Evolutionary conservation across 352 stramenopile genomes (phyloP).

Genomic region (Pythium rhizo-oryzae): DNA sequence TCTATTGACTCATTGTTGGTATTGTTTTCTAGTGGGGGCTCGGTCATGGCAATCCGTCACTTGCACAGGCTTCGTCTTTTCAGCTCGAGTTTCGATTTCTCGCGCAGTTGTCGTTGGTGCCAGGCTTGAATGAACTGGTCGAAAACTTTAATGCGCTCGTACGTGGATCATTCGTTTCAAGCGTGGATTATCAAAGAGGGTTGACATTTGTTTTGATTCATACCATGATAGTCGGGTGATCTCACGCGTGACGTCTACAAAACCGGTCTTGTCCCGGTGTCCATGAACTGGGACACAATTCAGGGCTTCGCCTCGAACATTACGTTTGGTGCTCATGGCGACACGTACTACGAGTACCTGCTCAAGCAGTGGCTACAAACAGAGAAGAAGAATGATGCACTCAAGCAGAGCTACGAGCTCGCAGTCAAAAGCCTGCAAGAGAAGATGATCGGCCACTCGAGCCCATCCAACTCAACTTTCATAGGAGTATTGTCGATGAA

Average conservation of each 20-base stretch:
- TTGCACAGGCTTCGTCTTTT: slow-evolving; percentile 61
- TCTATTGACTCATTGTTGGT: not conserved
- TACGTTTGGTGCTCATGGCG: slow-evolving; percentile 59
- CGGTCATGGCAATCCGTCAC: slow-evolving; percentile 23
- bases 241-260: slow-evolving; percentile 25
- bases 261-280: slow-evolving; percentile 34
- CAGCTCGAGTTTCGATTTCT: slow-evolving; percentile 74
- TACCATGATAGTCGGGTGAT: slow-evolving; percentile 3
- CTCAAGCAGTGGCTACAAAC: slow-evolving; percentile 75
- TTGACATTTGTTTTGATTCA: not conserved
- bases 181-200: no score
- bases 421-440: slow-evolving; percentile 54
- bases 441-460: slow-evolving; percentile 42
- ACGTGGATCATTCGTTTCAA: not conserved
- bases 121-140: slow-evolving; percentile 38
- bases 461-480: slow-evolving; percentile 44
- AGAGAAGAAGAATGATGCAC: slow-evolving; percentile 46
- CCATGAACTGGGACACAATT: slow-evolving; percentile 31
- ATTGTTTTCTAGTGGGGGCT: slow-evolving; percentile 12
- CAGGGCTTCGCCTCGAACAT: slow-evolving; percentile 29
- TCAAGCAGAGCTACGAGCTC: slow-evolving; percentile 55
- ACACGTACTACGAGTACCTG: slow-evolving; percentile 81
- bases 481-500: slow-evolving; percentile 41
- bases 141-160: slow-evolving; percentile 44
- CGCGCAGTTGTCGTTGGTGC: slow-evolving; percentile 36